Base-by-base conservation (phyloP, 2,329 filamentous ascomycete species). In the Ophiostoma novo-ulmi region DNA sequence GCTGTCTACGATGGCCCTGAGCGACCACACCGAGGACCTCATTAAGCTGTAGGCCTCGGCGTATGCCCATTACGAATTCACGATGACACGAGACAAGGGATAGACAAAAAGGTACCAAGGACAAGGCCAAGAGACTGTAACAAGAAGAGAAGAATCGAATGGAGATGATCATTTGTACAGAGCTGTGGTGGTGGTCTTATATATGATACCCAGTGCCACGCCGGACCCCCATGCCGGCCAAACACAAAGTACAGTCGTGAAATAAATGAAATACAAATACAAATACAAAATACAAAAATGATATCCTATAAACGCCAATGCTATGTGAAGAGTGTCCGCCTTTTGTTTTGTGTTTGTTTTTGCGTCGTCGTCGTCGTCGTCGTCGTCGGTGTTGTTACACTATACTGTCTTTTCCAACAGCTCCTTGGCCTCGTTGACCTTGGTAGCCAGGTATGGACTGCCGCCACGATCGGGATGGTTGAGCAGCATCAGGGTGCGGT, bases 361-460 rank as follows among this genome's bases (percentile, higher is more conserved):
- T 8, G 13, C 22, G 31, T 64, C 20, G 35, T 38, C 10, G 14
- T 38, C 58, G 55, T 35, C 58, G 26, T 63, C 41, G 36, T 31
- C 64, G 31, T 64, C 31, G 31, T 36, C 31, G 55, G 31, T 17
- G 36, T 22, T 22, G 41, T 44, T 38, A 35, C 39, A 26, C 39
- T 67, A 75, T 26, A 69, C 35, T 58, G 70, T 63, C 81, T 97
- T 97, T 79, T 99, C 95, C 75, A 99, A 79, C 74, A 98, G 88
- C 79, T 98, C 94, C 81, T 99, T 99, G 55, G 95, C 95, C 80
- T 99, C 95, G 82, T 99, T 99, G 79, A 99, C 91, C 81, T 99
- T 99, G 70, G 94, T 97, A 17, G 95, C 95, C 64, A 99, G 83
- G 79, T 98, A 99, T 8, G 95, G 95, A 78, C 93, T 97, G 55